A percentile compares a stretch with the other conserved stretches of the same genome.
Evolutionary conservation across 2,329 filamentous ascomycete genomes (phyloP).

Genomic region (Aureobasidium lini): DNA sequence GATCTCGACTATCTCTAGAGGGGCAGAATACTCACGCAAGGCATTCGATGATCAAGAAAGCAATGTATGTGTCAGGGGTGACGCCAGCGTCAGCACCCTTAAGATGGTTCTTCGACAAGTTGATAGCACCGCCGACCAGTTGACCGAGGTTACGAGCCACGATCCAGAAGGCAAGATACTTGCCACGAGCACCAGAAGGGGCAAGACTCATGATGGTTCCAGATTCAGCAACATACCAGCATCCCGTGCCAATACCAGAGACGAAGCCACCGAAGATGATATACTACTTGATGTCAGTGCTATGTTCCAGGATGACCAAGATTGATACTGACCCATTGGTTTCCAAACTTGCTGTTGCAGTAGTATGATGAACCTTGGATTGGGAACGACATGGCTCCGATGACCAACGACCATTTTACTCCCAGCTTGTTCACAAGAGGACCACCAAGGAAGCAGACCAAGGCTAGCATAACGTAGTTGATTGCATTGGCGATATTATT

Average conservation of each 20-base stretch:
- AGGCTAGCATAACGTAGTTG: conserved; percentile 8
- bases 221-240: conserved; percentile 9
- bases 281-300: conserved; percentile 36
- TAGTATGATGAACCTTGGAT: conserved; percentile 12
- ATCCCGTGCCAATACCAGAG: conserved; percentile 9
- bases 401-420: conserved; percentile 12
- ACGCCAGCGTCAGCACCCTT: conserved; percentile 9
- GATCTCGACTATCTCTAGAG: not conserved
- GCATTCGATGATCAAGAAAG: conserved; percentile 42
- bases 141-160: conserved; percentile 11
- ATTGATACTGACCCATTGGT: conserved; percentile 4
- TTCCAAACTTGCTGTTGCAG: conserved; percentile 14
- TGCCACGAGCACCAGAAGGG: conserved; percentile 7
- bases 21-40: conserved; percentile 25
- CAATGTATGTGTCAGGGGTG: conserved; percentile 39
- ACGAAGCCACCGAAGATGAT: conserved; percentile 37
- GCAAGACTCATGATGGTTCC: conserved; percentile 10
- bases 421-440: conserved; percentile 13
- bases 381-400: conserved; percentile 10
- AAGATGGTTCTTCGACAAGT: conserved; percentile 10
- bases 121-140: conserved; percentile 11
- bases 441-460: conserved; percentile 9
- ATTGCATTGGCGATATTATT: conserved; percentile 8
- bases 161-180: conserved; percentile 13
- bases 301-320: not conserved